A percentile compares a stretch with the other conserved stretches of the same genome.
Conservation (phyloP, 23 red algal species). For the Gracilaria gracilis region DNA sequence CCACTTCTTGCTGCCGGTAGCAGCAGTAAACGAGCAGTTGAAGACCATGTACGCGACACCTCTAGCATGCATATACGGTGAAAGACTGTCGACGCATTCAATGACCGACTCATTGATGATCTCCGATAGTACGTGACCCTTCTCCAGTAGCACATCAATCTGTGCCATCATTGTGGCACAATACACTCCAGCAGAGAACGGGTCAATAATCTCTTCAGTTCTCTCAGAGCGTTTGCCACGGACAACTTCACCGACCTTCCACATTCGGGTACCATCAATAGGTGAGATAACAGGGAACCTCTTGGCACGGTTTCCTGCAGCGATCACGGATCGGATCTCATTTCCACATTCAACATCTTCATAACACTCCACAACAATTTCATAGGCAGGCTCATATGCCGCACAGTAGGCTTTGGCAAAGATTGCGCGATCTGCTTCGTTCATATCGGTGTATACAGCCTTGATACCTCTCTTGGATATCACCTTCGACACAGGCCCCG, state of each 20-base stretch:
- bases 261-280: conserved; percentile 97
- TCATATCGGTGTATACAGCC: conserved; percentile 95
- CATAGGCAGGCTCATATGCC: conserved; percentile 93
- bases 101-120: conserved; percentile 99
- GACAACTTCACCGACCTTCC: conserved; percentile 92
- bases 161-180: conserved; percentile 99
- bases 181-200: conserved; percentile 97
- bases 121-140: conserved; percentile 91
- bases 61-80: conserved; percentile 98
- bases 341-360: conserved; percentile 97
- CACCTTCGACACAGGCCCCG: conserved; percentile 81
- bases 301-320: conserved; percentile 73
- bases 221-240: conserved; percentile 64
- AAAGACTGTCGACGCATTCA: conserved; percentile 94
- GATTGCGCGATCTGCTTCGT: conserved; percentile 71
- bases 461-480: conserved; percentile 95
- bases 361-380: conserved; percentile 97
- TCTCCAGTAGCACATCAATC: conserved; percentile 98
- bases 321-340: conserved; percentile 96
- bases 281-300: conserved; percentile 90
- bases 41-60: conserved; percentile 99
- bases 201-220: conserved; percentile 69
- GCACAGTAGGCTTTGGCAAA: conserved; percentile 95
- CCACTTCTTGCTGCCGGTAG: conserved; percentile 93
- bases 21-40: conserved; percentile 96